Percentiles rank a stretch among this genome's conserved stretches.
These are phyloP conservation scores for Hypomyces perniciosus DNA, from an alignment of 2,329 filamentous ascomycete genomes.

Conservation along the genomic window DNA sequence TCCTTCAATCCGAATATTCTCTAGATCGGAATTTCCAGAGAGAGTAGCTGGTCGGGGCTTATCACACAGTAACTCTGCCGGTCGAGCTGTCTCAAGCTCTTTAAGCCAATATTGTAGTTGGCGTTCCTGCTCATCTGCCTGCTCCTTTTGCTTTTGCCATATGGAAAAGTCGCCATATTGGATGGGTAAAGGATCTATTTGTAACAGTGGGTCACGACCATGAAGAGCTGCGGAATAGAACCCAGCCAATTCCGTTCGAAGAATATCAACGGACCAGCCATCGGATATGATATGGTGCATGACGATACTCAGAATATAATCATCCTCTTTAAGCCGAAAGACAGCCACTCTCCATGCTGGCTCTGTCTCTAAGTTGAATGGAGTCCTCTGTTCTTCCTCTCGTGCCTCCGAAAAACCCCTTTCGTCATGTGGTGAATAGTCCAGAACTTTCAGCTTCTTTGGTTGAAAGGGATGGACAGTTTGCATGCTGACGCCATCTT, in stretches of 20 bases:
- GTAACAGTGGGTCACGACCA: constrained; percentile 10
- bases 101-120: constrained; percentile 18
- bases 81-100: constrained; percentile 11
- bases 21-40: constrained; percentile 10
- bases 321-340: constrained; percentile 6
- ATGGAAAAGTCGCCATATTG: constrained; percentile 21
- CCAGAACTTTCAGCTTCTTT: neutral
- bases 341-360: constrained; percentile 19
- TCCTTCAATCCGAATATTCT: constrained; percentile 8
- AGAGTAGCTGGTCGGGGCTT: constrained; percentile 9
- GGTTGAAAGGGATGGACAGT: constrained; percentile 4
- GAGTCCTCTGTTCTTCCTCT: constrained; percentile 15
- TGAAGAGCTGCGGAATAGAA: constrained; percentile 14
- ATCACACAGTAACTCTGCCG: constrained; percentile 12
- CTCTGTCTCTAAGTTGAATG: constrained; percentile 19
- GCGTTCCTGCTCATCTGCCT: constrained; percentile 9
- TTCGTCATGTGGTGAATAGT: neutral
- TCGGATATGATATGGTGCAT: constrained; percentile 26
- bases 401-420: constrained; percentile 1
- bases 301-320: constrained; percentile 21
- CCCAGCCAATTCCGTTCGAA: constrained; percentile 16
- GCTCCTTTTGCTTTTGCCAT: constrained; percentile 14
- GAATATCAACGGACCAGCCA: constrained; percentile 24
- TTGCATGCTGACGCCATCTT: constrained; percentile 11
- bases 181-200: constrained; percentile 16